These are phyloP conservation scores for Dissophora globulifera DNA, from an alignment of 192 early-diverging fungal species.

Conservation along the genomic window DNA sequence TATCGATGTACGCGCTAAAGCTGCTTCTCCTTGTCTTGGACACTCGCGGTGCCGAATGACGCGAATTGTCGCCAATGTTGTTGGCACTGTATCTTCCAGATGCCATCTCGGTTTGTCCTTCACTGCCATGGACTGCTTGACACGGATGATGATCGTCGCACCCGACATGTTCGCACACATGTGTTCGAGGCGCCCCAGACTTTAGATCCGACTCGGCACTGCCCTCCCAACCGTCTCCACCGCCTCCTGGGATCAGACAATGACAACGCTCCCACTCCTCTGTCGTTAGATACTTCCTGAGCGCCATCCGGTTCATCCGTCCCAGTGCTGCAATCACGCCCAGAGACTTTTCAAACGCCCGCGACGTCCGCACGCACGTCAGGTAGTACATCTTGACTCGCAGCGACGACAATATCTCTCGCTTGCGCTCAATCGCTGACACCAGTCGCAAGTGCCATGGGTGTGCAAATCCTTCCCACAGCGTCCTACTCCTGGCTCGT, in stretches of 20 bases:
- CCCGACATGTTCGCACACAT: background rate
- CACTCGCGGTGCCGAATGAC: background rate
- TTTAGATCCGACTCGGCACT: slow-evolving; percentile 13
- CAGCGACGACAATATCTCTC: slow-evolving; percentile 38
- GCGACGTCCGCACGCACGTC: slow-evolving; percentile 44
- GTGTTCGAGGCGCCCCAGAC: background rate
- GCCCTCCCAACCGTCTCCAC: no score
- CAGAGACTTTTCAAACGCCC: slow-evolving; percentile 37
- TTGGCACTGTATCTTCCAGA: slow-evolving; percentile 21
- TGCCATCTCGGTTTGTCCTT: background rate
- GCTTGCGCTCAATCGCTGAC: slow-evolving; percentile 42
- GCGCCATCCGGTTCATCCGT: slow-evolving; percentile 17
- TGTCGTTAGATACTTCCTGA: slow-evolving; percentile 22
- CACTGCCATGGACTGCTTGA: background rate
- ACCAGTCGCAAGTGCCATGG: slow-evolving; percentile 42
- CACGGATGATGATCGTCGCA: slow-evolving; percentile 25
- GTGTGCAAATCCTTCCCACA: slow-evolving; percentile 46
- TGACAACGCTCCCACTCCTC: slow-evolving; percentile 32
- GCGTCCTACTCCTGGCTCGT: slow-evolving; percentile 24
- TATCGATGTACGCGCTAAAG: slow-evolving; percentile 46
- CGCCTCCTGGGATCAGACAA: background rate
- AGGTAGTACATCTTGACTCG: slow-evolving; percentile 53
- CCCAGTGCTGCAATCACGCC: slow-evolving; percentile 23
- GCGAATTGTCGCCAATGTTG: background rate
- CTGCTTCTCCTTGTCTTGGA: slow-evolving; percentile 34